phyloP scores from a whole-genome alignment of 148 eudicot genomes.

The Rhododendron simsii region DNA sequence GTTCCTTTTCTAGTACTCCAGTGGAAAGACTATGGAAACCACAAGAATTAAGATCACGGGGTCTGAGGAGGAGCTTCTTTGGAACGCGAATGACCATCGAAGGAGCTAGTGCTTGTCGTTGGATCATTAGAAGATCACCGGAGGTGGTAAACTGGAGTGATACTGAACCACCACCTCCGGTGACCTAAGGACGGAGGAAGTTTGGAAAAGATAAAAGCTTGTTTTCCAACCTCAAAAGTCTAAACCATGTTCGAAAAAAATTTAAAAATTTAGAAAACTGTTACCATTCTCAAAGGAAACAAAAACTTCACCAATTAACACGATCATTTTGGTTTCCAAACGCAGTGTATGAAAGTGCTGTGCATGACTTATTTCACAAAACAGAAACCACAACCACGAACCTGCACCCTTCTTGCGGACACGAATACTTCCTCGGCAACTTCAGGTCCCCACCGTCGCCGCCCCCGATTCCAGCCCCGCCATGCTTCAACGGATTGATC shows the following conservation, averaged over 20 bases:
- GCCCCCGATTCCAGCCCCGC: background rate
- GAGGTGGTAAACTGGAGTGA: background rate
- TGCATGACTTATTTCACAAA: background rate
- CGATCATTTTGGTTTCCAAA: background rate
- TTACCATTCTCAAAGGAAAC: background rate
- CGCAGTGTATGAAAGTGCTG: background rate
- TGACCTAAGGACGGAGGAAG: background rate
- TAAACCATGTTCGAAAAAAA: background rate
- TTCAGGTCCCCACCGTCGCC: background rate
- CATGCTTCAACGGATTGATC: slow-evolving; percentile 50
- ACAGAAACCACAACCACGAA: background rate
- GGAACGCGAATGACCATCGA: too few species aligned
- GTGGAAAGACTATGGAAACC: too few species aligned
- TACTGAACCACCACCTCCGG: background rate
- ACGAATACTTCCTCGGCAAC: slow-evolving; percentile 54
- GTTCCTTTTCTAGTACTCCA: too few species aligned
- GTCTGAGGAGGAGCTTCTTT: too few species aligned
- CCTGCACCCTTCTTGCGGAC: slow-evolving; percentile 80
- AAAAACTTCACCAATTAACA: background rate
- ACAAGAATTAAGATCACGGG: too few species aligned
- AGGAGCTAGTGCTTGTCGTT: too few species aligned
- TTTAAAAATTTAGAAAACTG: background rate
- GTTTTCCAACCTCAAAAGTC: background rate
- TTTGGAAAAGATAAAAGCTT: background rate
- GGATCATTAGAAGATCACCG: background rate